A percentile compares a stretch with the other conserved stretches of the same genome.
Evolutionary conservation across 352 stramenopile genomes (phyloP).

Genomic region (Globisporangium cylindrosporum): DNA sequence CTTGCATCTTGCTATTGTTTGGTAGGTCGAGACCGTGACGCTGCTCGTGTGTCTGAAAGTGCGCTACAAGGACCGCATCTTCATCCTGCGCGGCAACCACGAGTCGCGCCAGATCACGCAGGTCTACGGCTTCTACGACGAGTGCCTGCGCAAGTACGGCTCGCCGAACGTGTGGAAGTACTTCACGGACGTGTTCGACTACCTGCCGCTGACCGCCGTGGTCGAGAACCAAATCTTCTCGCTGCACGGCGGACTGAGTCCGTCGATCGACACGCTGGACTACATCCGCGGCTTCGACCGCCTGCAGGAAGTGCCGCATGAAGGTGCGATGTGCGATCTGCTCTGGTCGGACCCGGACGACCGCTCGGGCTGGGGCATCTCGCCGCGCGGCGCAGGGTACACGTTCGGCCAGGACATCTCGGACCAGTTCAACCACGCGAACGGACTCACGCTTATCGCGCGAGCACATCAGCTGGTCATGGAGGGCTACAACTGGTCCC

Average conservation of each 20-base stretch:
- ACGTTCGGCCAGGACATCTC: constrained; percentile 92
- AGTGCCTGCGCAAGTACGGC: constrained; percentile 99
- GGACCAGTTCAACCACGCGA: constrained; percentile 93
- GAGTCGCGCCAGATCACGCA: constrained; percentile 96
- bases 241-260: constrained; percentile 86
- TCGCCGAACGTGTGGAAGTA: constrained; percentile 70
- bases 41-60: constrained; percentile 94
- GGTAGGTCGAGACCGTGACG: constrained; percentile 84
- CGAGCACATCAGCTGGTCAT: constrained; percentile 95
- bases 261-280: constrained; percentile 91
- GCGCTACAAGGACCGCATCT: constrained; percentile 91
- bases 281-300: constrained; percentile 93
- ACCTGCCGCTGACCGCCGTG: constrained; percentile 94
- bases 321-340: constrained; percentile 98
- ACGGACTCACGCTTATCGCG: constrained; percentile 90
- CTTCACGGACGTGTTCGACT: constrained; percentile 93
- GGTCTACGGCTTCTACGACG: constrained; percentile 98
- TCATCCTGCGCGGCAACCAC: constrained; percentile 92
- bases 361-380: constrained; percentile 94
- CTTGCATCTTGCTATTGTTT: background rate
- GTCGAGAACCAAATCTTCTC: constrained; percentile 93
- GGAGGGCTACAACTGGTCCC: constrained; percentile 92
- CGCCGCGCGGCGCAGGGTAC: constrained; percentile 90
- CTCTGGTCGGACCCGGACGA: constrained; percentile 97
- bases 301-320: constrained; percentile 95